Percentiles rank a stretch among this genome's conserved stretches.
Evolutionary conservation across 495 filamentous ascomycete genomes (phyloP).

Genomic region (Aspergillus carlsbadensis): DNA sequence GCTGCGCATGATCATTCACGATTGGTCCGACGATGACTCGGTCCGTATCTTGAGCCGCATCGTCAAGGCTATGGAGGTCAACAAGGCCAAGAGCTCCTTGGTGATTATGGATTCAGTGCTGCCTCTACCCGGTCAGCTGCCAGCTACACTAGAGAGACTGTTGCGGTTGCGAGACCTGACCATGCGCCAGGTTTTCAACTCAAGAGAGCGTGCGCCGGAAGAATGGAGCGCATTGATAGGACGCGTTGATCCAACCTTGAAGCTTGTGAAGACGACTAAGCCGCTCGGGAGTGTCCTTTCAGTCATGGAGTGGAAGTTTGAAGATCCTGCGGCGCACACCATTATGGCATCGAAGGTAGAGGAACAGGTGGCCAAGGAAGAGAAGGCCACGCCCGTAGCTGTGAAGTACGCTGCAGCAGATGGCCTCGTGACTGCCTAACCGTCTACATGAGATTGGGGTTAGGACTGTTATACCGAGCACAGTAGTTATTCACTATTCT

Average conservation of each 20-base stretch:
- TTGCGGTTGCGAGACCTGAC: conserved; percentile 34
- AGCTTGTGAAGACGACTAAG: conserved; percentile 18
- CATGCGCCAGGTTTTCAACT: conserved; percentile 41
- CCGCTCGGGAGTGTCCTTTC: conserved; percentile 25
- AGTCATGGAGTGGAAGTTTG: conserved; percentile 12
- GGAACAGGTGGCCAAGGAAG: too few relatives aligned
- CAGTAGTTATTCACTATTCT: too few relatives aligned
- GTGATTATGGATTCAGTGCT: conserved; percentile 44
- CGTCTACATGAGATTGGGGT: too few relatives aligned
- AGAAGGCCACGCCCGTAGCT: too few relatives aligned
- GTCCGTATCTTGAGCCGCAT: conserved; percentile 42
- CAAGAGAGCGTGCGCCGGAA: conserved; percentile 34
- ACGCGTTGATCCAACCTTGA: conserved; percentile 17
- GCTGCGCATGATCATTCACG: conserved; percentile 54
- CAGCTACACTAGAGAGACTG: conserved; percentile 23
- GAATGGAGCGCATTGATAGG: conserved; percentile 31
- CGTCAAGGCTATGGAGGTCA: conserved; percentile 31
- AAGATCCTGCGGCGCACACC: too few relatives aligned
- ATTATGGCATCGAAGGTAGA: too few relatives aligned
- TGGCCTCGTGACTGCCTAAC: too few relatives aligned
- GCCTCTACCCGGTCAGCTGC: conserved; percentile 31
- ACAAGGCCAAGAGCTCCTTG: conserved; percentile 21
- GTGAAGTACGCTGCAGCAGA: too few relatives aligned
- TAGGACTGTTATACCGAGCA: too few relatives aligned
- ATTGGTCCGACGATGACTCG: conserved; percentile 46